Base-by-base conservation (phyloP, 1,284 basidiomycete species). In the Irpex sp. region DNA sequence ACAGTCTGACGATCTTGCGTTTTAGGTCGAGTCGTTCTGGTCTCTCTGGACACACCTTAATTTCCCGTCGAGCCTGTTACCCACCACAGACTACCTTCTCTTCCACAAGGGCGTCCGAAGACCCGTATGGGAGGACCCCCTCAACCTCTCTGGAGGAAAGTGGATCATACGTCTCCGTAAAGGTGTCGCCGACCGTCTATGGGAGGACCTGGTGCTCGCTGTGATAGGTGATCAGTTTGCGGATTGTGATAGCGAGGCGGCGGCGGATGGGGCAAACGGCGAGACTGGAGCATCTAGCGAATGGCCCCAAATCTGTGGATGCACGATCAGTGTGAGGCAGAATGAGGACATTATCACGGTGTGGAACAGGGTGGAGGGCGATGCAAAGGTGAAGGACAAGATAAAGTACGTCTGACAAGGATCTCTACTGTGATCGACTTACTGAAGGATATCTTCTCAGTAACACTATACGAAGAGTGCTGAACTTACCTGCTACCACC, bases 121-220 rank as follows among this genome's bases (percentile, higher is more conserved):
- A 62, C 93, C 94, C 1, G 90, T 95, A 6, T 96, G 94, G 93
- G 93, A 96, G 74, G 94, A 95, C 75, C 92, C 92, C 1, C 79
- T 93, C 62, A 96, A 96, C 75, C 78, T 89, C 59, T 75, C 84
- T n/a, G 93, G 93, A 34, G 93, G 93, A n/a, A 95, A 95, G 77
- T 96, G 93, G 93, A 93, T 93, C 66, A 86, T 96, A 65, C 89
- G 94, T 65, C 82, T 96, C 58, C 86, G 86, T 72, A 94, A 94
- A 72, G 92, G 92, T 49, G 81, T 93, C 55, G 85, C 90, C 5
- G 92, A 94, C 75, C 84, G 90, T 21, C 75, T 94, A 59, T 94
- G 92, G 92, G 92, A 93, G 75, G 89, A 91, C 70, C 82, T 93
- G 56, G 84, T 93, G 36, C 79, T 92, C 65, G 90, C 89, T 19